phyloP scores from a whole-genome alignment of 2,329 filamentous ascomycete species.

The Monilinia aucupariae region DNA sequence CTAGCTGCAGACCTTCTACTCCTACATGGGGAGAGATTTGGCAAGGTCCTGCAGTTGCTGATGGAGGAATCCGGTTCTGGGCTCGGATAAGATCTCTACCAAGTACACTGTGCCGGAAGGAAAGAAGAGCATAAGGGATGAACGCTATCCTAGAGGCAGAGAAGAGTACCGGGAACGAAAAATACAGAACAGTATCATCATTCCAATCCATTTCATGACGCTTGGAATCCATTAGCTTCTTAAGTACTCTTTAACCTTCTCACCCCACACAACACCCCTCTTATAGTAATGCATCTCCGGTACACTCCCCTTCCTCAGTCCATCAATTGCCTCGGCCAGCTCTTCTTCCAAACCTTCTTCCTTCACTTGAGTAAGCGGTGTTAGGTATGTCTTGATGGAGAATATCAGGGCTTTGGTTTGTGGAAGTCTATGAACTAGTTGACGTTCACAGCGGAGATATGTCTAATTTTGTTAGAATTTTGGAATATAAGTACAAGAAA shows the following conservation, averaged over 20 bases:
- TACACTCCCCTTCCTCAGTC: slow-evolving; percentile 50
- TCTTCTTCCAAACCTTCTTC: slow-evolving; percentile 50
- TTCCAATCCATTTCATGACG: neutral
- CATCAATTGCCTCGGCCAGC: slow-evolving; percentile 53
- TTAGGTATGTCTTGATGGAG: slow-evolving; percentile 57
- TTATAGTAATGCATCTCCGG: slow-evolving; percentile 57
- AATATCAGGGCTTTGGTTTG: slow-evolving; percentile 51
- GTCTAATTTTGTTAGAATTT: slow-evolving; percentile 33
- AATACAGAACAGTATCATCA: too few species aligned
- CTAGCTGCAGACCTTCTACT: neutral
- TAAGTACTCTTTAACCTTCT: slow-evolving; percentile 30
- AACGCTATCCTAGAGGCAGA: neutral
- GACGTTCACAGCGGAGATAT: slow-evolving; percentile 51
- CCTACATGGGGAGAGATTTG: neutral
- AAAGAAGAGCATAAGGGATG: neutral
- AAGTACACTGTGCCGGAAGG: neutral
- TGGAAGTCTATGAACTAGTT: slow-evolving; percentile 56
- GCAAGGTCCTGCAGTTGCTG: neutral
- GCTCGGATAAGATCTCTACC: neutral
- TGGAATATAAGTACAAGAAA: neutral
- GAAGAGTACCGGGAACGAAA: neutral
- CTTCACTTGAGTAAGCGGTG: slow-evolving; percentile 50
- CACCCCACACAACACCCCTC: slow-evolving; percentile 35
- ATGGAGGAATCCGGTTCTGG: neutral
- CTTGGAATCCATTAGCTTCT: slow-evolving; percentile 17